Evolutionary conservation across 257 asterid species (phyloP), one percentile per base, ranked within the genome.

Genomic region (Nicotiana tabacum): DNA sequence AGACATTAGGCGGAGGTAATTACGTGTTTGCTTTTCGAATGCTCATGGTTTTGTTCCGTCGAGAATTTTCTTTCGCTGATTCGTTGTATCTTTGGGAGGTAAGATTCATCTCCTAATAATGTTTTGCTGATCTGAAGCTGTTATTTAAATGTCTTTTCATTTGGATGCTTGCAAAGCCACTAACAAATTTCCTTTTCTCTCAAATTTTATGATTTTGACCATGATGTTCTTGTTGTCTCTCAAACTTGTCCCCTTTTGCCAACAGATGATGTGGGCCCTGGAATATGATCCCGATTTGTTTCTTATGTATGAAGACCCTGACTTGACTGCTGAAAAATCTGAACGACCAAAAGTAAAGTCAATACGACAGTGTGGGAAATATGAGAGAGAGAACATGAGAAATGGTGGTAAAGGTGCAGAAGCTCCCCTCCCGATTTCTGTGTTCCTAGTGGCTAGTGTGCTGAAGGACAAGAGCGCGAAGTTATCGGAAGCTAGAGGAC

Each of bases 41-140:
- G 97, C 98, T 95, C 80, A 95, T 95, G 98, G 98, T 95, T 80
- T 86, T 93, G 91, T 95, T 95, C 82, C 98, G 97, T 80, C 87
- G 99, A 88, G 98, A 95, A 67, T 93, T 93, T 89, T 95, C 98
- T 80, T 93, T 95, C 83, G 92, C 90, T 51, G 98, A 95, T 85
- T 93, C 95, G 37, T 90, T 93, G 77, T 92, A 92, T 88, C 97
- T 95, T 56, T 95, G 98, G 98, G 98, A 95, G 98, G 98, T 93
- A 89, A 86, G 62, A 27, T 65, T 16, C 13, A 39, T 37, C 39
- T 80, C 30, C 11, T 53, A 43, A 13, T 68, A 68, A 35, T 68
- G 15, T 66, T 68, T 33, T 35, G 16, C 77, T 69, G 77, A 69
- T 69, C 33, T 68, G 56, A 18, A 68, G 56, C 30, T 69, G 51